These are phyloP conservation scores for Penicillium vulpinum DNA, from an alignment of 2,329 filamentous ascomycete genomes.

Conservation along the genomic window DNA sequence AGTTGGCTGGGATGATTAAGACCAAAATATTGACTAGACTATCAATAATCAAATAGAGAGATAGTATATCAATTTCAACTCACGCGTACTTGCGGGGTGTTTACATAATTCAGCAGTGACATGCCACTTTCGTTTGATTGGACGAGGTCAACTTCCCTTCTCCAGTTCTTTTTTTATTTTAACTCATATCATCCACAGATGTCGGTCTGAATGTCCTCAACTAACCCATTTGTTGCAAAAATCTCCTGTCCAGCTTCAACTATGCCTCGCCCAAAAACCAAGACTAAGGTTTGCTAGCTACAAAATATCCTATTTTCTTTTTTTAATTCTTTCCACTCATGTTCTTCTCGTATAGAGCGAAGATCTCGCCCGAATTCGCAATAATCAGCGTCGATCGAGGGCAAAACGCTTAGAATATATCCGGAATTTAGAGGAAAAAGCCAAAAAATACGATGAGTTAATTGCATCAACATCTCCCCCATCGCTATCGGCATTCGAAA, in stretches of 20 bases:
- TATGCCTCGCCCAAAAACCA: slow-evolving; percentile 10
- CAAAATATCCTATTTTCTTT: neutral
- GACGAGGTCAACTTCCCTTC: neutral
- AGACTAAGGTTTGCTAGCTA: slow-evolving; percentile 5
- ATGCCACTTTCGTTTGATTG: slow-evolving; percentile 3
- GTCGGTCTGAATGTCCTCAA: neutral
- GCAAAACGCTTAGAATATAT: slow-evolving; percentile 9
- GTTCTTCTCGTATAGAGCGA: slow-evolving; percentile 1
- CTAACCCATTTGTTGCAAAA: neutral
- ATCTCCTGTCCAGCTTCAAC: neutral
- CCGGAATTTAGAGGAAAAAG: slow-evolving; percentile 14
- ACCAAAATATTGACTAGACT: neutral
- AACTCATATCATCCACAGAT: neutral
- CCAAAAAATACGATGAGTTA: slow-evolving; percentile 7
- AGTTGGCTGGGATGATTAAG: slow-evolving; percentile 13
- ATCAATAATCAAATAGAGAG: neutral
- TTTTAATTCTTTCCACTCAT: neutral
- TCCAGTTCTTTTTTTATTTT: neutral
- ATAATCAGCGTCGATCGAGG: slow-evolving; percentile 9
- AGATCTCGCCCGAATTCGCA: slow-evolving; percentile 11
- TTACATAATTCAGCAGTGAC: neutral
- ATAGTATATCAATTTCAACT: neutral
- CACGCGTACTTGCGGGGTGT: too few relatives aligned
- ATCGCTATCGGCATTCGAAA: slow-evolving; percentile 1
- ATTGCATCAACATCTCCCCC: neutral